A percentile compares a stretch with the other conserved stretches of the same genome.
phyloP scores from a whole-genome alignment of 257 asterid genomes.

The Jacaranda copaia region DNA sequence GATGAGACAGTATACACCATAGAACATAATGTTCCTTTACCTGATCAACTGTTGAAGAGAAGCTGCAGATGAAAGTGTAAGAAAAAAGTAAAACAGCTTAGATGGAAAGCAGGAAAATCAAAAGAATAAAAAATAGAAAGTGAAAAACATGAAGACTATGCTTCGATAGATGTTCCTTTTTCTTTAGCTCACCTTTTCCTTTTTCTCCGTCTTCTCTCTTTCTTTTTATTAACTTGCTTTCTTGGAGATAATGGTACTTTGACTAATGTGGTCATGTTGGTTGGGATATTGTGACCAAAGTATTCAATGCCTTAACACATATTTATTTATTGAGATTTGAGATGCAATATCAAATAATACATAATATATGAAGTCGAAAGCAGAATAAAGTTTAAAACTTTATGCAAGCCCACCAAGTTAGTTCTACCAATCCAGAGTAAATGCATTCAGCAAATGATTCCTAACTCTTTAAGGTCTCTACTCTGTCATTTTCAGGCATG shows the following conservation, averaged over 20 bases:
- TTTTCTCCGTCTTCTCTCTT: neutral
- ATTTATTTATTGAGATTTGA: neutral
- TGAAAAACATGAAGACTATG: neutral
- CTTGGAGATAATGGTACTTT: slow-evolving; percentile 46
- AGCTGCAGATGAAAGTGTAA: too few relatives aligned
- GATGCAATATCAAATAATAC: too few relatives aligned
- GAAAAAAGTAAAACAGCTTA: neutral
- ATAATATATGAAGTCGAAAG: too few relatives aligned
- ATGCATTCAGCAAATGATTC: neutral
- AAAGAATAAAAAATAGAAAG: neutral
- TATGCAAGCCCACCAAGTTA: slow-evolving; percentile 10
- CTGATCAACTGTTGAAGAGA: too few relatives aligned
- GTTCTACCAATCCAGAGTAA: slow-evolving; percentile 19
- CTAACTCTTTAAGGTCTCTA: neutral
- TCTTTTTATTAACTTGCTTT: slow-evolving; percentile 36
- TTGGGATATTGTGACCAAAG: slow-evolving; percentile 28
- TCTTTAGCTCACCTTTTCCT: slow-evolving; percentile 6
- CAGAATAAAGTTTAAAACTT: neutral
- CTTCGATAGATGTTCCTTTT: neutral
- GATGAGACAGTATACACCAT: too few relatives aligned
- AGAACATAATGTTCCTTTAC: too few relatives aligned
- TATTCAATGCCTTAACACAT: slow-evolving; percentile 1
- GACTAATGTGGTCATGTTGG: slow-evolving; percentile 49
- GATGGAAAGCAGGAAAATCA: neutral
- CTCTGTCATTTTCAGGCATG: neutral